A percentile compares a stretch with the other conserved stretches of the same genome.
Conservation (phyloP, 2,329 filamentous ascomycete species). For the Talaromyces sp. region DNA sequence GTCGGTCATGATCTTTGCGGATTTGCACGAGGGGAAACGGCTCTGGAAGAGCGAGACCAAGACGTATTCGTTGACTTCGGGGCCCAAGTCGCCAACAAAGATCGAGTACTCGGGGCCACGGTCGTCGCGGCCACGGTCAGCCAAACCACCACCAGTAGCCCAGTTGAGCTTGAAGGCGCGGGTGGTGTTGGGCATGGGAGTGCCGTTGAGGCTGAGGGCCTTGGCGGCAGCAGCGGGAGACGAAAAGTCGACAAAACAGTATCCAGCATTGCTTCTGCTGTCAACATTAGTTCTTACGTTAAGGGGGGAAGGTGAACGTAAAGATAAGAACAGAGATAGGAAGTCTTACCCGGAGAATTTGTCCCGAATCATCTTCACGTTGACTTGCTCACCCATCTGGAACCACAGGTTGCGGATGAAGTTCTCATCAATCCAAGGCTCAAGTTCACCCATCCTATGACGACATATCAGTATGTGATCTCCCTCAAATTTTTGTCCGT, state of each 20-base stretch:
- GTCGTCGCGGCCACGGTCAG: conserved; percentile 86
- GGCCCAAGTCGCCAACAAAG: conserved; percentile 95
- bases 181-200: conserved; percentile 84
- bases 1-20: conserved; percentile 99
- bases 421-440: conserved; percentile 98
- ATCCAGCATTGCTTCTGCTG: conserved; percentile 79
- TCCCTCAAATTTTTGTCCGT: conserved; percentile 10
- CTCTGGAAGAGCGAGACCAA: conserved; percentile 95
- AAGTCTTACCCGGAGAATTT: conserved; percentile 86
- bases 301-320: conserved; percentile 1
- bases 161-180: conserved; percentile 99
- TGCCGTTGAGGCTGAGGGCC: conserved; percentile 84
- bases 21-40: conserved; percentile 96
- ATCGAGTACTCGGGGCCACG: conserved; percentile 95
- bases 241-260: conserved; percentile 95
- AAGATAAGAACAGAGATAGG: background rate
- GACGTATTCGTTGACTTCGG: conserved; percentile 98
- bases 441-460: conserved; percentile 95
- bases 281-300: conserved; percentile 34
- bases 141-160: conserved; percentile 92
- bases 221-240: conserved; percentile 80
- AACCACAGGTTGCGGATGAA: conserved; percentile 96
- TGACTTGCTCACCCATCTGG: conserved; percentile 87
- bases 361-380: conserved; percentile 99
- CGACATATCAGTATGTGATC: conserved; percentile 13